phyloP scores from a whole-genome alignment of 2,329 filamentous ascomycete species.

The Eutypa lata region DNA sequence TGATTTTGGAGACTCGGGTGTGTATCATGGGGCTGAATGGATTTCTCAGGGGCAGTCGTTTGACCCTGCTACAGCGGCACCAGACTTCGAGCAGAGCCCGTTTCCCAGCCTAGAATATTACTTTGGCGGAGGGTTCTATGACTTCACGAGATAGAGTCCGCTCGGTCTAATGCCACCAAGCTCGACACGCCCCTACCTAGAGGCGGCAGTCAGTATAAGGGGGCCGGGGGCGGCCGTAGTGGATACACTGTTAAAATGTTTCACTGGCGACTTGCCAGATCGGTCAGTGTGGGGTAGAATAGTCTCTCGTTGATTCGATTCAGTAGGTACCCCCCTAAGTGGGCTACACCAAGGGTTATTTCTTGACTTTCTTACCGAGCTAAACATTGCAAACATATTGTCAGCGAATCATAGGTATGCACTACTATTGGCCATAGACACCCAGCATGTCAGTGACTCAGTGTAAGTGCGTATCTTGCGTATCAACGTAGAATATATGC shows the following conservation, averaged over 20 bases:
- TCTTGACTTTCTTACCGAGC: too few species aligned
- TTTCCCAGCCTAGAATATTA: conserved; percentile 21
- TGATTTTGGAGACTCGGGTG: background rate
- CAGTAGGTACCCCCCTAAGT: background rate
- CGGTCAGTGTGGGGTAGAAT: background rate
- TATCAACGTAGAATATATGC: too few species aligned
- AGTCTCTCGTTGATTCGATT: background rate
- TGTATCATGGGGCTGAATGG: background rate
- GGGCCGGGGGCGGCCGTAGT: background rate
- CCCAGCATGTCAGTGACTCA: too few species aligned
- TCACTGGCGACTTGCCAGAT: background rate
- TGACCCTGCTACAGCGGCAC: background rate
- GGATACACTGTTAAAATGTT: background rate
- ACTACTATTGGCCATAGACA: too few species aligned
- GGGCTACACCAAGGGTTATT: too few species aligned
- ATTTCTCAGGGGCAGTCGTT: background rate
- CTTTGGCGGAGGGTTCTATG: conserved; percentile 29
- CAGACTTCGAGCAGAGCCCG: conserved; percentile 3
- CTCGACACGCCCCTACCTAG: too few species aligned
- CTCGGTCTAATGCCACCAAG: background rate
- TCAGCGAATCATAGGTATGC: too few species aligned
- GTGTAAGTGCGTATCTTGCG: too few species aligned
- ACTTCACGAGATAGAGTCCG: conserved; percentile 22
- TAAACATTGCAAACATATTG: too few species aligned
- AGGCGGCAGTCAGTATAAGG: too few species aligned